Evolutionary conservation across 2,329 filamentous ascomycete genomes (phyloP).

Genomic region (Huntiella moniliformis): DNA sequence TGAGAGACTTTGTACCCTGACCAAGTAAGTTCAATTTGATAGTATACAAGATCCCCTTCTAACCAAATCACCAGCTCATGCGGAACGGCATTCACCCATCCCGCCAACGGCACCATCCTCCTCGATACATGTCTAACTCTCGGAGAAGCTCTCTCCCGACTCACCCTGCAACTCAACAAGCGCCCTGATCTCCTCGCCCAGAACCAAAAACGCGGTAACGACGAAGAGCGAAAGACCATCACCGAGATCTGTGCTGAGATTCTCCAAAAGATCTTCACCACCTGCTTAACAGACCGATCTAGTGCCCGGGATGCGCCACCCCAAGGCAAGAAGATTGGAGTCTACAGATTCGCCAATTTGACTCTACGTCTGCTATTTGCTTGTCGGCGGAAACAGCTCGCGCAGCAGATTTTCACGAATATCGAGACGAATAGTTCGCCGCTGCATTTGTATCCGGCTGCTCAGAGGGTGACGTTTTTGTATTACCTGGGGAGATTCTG

Average conservation of each 20-base stretch:
- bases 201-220: conserved; percentile 23
- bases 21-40: conserved; percentile 42
- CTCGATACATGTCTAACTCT: conserved; percentile 69
- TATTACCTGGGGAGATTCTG: conserved; percentile 88
- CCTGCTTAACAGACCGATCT: conserved; percentile 66
- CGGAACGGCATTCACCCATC: conserved; percentile 62
- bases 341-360: conserved; percentile 83
- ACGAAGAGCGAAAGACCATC: conserved; percentile 55
- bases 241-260: conserved; percentile 78
- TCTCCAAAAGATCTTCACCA: conserved; percentile 78
- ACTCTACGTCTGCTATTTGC: conserved; percentile 78
- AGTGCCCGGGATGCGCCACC: conserved; percentile 47
- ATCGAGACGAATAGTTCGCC: conserved; percentile 71
- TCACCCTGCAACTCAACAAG: conserved; percentile 71
- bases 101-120: conserved; percentile 61
- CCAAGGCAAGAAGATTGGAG: conserved; percentile 68
- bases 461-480: conserved; percentile 77
- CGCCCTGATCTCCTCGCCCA: conserved; percentile 51
- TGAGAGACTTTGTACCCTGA: conserved; percentile 50
- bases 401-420: conserved; percentile 76
- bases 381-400: conserved; percentile 64
- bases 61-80: conserved; percentile 40
- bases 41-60: background rate
- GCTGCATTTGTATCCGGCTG: conserved; percentile 61
- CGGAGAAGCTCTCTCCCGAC: conserved; percentile 58